Evolutionary conservation across 2,329 filamentous ascomycete genomes (phyloP).

Genomic region (Penicillium corylophilum): DNA sequence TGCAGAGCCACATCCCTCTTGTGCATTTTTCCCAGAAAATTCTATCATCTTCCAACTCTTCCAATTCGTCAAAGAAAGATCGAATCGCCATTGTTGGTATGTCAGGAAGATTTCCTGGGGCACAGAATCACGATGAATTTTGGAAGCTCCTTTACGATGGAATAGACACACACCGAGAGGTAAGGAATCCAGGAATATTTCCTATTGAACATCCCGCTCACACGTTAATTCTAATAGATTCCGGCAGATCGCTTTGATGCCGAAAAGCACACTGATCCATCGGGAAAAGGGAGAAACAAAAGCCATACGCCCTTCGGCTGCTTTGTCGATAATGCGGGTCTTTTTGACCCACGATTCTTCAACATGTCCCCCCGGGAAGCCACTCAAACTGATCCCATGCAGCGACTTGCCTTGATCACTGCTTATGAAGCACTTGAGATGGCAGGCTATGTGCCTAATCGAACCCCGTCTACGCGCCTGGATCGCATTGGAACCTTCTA

Average conservation of each 20-base stretch:
- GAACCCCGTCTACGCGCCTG: slow-evolving; percentile 11
- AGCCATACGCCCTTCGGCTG: slow-evolving; percentile 34
- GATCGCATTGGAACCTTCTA: slow-evolving; percentile 64
- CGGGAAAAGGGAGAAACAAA: slow-evolving; percentile 34
- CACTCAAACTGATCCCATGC: slow-evolving; percentile 62
- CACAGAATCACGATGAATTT: slow-evolving; percentile 26
- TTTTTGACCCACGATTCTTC: slow-evolving; percentile 44
- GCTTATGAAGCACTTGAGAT: slow-evolving; percentile 63
- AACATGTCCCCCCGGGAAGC: slow-evolving; percentile 67
- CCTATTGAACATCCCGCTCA: too few relatives aligned
- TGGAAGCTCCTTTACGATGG: too few relatives aligned
- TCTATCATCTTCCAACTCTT: too few relatives aligned
- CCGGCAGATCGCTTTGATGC: slow-evolving; percentile 35
- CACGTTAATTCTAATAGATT: too few relatives aligned
- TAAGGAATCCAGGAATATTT: too few relatives aligned
- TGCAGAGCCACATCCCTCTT: too few relatives aligned
- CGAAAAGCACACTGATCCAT: slow-evolving; percentile 34
- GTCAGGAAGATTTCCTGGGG: slow-evolving; percentile 13
- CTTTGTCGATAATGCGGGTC: slow-evolving; percentile 38
- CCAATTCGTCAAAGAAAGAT: too few relatives aligned
- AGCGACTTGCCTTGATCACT: slow-evolving; percentile 59
- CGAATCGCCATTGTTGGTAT: slow-evolving; percentile 12
- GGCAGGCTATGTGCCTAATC: slow-evolving; percentile 15
- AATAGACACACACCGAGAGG: too few relatives aligned
- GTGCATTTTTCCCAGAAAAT: too few relatives aligned